Conservation (phyloP, 2,329 filamentous ascomycete genomes). For the Oidium heveae region DNA sequence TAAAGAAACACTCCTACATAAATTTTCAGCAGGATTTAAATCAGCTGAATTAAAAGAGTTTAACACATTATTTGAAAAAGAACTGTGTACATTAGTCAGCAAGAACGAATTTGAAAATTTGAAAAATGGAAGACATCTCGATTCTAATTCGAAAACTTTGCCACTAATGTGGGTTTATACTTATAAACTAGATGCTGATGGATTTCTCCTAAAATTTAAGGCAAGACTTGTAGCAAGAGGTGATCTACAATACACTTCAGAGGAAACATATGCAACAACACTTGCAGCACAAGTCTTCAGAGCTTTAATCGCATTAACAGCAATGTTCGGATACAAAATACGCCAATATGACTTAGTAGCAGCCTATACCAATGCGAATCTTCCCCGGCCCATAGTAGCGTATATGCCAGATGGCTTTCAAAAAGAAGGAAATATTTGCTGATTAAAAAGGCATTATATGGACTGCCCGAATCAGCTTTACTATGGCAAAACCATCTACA, state of each 20-base stretch:
- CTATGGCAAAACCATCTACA: neutral
- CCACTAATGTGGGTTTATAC: neutral
- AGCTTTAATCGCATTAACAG: neutral
- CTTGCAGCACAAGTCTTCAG: neutral
- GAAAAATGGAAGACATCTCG: neutral
- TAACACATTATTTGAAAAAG: neutral
- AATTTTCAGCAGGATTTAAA: neutral
- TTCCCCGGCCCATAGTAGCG: neutral
- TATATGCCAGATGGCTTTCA: neutral
- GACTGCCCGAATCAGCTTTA: neutral
- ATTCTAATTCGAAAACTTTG: constrained; percentile 1
- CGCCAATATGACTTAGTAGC: neutral
- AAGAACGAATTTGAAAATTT: neutral
- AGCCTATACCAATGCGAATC: neutral
- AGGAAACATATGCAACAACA: constrained; percentile 1
- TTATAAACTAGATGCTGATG: neutral
- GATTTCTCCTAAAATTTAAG: constrained; percentile 6
- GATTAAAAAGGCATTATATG: neutral
- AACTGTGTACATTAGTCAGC: neutral
- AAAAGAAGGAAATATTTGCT: neutral
- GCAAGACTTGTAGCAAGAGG: too few relatives aligned
- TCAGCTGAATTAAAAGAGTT: neutral
- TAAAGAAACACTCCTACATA: neutral
- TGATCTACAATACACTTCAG: constrained; percentile 4
- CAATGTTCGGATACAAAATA: neutral